Conservation (phyloP, 2,329 filamentous ascomycete genomes). For the Hirsutella thompsonii region DNA sequence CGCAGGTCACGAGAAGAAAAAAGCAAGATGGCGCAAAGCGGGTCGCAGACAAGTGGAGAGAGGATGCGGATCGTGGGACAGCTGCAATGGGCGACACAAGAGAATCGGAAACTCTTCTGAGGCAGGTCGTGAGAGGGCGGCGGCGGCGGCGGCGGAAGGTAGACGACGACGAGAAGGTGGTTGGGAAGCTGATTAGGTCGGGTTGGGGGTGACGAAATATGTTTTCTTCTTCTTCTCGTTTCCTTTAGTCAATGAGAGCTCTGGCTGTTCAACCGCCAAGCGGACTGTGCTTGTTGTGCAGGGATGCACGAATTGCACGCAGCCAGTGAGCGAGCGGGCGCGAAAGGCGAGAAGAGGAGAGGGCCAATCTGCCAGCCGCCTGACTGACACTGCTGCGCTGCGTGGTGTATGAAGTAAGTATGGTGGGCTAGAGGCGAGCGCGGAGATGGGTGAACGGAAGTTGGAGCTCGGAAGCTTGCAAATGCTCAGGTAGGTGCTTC, state of each 20-base stretch:
- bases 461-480: neutral
- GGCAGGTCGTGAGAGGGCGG: no score
- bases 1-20: neutral
- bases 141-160: no score
- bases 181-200: neutral
- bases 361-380: no score
- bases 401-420: no score
- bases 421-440: neutral
- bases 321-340: neutral
- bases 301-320: neutral
- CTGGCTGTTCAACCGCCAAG: neutral
- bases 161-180: neutral
- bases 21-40: neutral
- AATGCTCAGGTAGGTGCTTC: no score
- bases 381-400: no score
- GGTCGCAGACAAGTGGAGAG: constrained; percentile 2
- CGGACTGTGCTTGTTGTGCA: neutral
- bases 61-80: neutral
- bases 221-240: neutral
- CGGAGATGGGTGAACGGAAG: neutral
- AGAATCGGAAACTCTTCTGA: no score
- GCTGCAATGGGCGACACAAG: neutral
- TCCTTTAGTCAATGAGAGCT: neutral
- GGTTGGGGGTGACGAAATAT: neutral
- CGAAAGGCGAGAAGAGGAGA: neutral